A percentile compares a stretch with the other conserved stretches of the same genome.
Evolutionary conservation across 179 eudicot species (phyloP).

Genomic region (Spergularia azorica): DNA sequence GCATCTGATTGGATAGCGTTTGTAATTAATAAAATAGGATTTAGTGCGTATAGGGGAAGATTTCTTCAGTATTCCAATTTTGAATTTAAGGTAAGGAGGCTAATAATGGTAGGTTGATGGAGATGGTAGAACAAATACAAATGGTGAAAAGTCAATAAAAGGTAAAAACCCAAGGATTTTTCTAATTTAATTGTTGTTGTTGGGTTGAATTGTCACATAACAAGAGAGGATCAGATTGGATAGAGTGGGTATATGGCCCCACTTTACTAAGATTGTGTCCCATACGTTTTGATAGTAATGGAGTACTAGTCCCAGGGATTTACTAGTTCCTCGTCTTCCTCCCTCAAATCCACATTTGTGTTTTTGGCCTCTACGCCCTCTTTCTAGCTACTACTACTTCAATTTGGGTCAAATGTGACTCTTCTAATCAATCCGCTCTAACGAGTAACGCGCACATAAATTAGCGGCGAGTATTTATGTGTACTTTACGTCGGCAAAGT

Average conservation of each 20-base stretch:
- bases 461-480: too few relatives aligned
- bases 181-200: background rate
- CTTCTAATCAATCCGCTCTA: too few relatives aligned
- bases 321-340: too few relatives aligned
- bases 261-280: conserved; percentile 34
- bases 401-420: too few relatives aligned
- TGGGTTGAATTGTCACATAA: conserved; percentile 26
- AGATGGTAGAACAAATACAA: background rate
- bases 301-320: background rate
- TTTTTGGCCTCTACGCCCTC: too few relatives aligned
- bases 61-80: background rate
- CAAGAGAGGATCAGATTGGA: conserved; percentile 18
- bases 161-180: conserved; percentile 14
- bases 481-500: too few relatives aligned
- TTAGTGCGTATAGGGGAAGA: background rate
- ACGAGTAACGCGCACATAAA: too few relatives aligned
- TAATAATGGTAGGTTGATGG: background rate
- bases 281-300: conserved; percentile 29
- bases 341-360: too few relatives aligned
- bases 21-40: too few relatives aligned
- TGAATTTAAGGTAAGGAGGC: background rate
- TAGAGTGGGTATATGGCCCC: conserved; percentile 25
- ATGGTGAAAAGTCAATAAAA: conserved; percentile 29
- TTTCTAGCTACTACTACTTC: too few relatives aligned
- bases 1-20: too few relatives aligned